These are phyloP conservation scores for Leptosphaerulina australis DNA, from an alignment of 2,329 filamentous ascomycete genomes.

Conservation along the genomic window DNA sequence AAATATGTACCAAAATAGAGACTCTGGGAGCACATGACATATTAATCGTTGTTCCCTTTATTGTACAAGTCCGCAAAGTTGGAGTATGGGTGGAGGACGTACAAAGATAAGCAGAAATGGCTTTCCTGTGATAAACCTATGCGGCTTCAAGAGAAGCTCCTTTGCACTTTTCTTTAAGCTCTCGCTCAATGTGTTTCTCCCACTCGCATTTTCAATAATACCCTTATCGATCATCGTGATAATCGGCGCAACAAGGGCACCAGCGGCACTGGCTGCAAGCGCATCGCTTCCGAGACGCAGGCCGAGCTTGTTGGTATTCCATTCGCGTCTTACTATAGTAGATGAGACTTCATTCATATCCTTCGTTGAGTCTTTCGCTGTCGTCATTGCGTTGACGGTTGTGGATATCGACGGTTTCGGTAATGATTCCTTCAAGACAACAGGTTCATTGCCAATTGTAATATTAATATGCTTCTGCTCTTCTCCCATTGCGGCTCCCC, in stretches of 20 bases:
- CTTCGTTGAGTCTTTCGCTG: background rate
- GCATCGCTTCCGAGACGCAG: conserved; percentile 71
- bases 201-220: conserved; percentile 83
- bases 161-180: conserved; percentile 66
- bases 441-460: conserved; percentile 11
- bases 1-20: conserved; percentile 90
- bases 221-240: conserved; percentile 84
- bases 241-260: conserved; percentile 77
- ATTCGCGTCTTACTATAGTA: too few relatives aligned
- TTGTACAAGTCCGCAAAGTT: too few relatives aligned
- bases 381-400: background rate
- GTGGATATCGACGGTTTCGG: background rate
- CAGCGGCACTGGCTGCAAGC: conserved; percentile 72
- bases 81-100: conserved; percentile 24
- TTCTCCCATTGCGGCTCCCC: conserved; percentile 44
- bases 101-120: conserved; percentile 70
- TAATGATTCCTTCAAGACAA: background rate
- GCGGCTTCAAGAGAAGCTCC: conserved; percentile 65
- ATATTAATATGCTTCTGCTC: conserved; percentile 6
- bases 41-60: background rate
- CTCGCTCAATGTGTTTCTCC: conserved; percentile 63
- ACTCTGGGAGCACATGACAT: conserved; percentile 42
- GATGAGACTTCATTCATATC: too few relatives aligned
- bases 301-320: conserved; percentile 78
- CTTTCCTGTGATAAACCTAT: conserved; percentile 65